A percentile compares a stretch with the other conserved stretches of the same genome.
phyloP scores from a whole-genome alignment of 495 filamentous ascomycete genomes.

The Talaromyces trachyspermus region DNA sequence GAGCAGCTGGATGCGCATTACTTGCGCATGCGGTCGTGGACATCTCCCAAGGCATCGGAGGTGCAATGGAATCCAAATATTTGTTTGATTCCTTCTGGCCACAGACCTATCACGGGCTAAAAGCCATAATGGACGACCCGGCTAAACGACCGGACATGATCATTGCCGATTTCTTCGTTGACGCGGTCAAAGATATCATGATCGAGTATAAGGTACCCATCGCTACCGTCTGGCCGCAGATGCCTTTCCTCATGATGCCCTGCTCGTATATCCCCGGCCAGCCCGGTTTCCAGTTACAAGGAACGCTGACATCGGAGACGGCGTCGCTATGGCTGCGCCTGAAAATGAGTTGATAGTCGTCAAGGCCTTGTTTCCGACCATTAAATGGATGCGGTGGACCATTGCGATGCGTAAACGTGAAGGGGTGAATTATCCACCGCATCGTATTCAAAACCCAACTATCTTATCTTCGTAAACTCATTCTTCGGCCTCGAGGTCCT shows the following conservation, averaged over 20 bases:
- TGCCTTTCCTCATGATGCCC: constrained; percentile 27
- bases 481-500: constrained; percentile 34
- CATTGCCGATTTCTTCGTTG: constrained; percentile 31
- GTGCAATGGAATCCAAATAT: constrained; percentile 22
- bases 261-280: constrained; percentile 31
- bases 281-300: constrained; percentile 28
- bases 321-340: constrained; percentile 26
- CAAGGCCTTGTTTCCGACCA: constrained; percentile 14
- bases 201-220: constrained; percentile 25
- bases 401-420: constrained; percentile 20
- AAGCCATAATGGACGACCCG: constrained; percentile 14
- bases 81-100: constrained; percentile 33
- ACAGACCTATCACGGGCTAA: constrained; percentile 23
- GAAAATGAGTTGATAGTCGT: constrained; percentile 20
- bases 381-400: constrained; percentile 18
- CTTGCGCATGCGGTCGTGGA: constrained; percentile 23
- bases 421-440: constrained; percentile 19
- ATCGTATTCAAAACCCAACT: constrained; percentile 26
- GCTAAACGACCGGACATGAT: constrained; percentile 24
- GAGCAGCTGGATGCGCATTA: constrained; percentile 22
- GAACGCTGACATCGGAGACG: constrained; percentile 24
- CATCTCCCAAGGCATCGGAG: constrained; percentile 16
- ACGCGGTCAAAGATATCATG: constrained; percentile 28
- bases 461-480: constrained; percentile 33
- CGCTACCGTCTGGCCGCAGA: constrained; percentile 28